Conservation (phyloP, 1,284 basidiomycete species). For the Sporisorium reilianum region DNA sequence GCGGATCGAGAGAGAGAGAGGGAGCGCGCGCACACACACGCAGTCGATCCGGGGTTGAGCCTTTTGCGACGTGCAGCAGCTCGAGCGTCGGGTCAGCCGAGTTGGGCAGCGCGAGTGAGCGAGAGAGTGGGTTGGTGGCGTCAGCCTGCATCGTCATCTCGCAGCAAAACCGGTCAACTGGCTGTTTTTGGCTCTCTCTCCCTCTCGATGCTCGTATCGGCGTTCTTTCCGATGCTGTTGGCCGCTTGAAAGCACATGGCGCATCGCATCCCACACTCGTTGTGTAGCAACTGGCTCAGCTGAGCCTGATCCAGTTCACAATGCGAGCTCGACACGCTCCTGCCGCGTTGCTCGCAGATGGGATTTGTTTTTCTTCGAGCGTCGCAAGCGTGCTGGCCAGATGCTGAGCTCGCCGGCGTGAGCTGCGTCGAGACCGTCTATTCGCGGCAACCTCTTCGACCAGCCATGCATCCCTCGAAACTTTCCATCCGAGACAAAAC, state of each 20-base stretch:
- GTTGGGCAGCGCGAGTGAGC: not conserved
- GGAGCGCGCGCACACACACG: too few species aligned
- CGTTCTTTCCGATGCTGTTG: not conserved
- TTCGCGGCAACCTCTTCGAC: too few species aligned
- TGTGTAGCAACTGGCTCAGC: too few species aligned
- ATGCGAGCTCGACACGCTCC: not conserved
- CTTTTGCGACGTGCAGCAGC: not conserved
- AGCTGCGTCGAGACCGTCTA: too few species aligned
- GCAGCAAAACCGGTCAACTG: slow-evolving; percentile 1
- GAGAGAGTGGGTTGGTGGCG: not conserved
- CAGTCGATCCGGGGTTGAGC: slow-evolving; percentile 25
- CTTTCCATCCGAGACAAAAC: too few species aligned
- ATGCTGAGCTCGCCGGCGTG: too few species aligned
- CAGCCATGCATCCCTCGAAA: too few species aligned
- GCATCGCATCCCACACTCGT: too few species aligned
- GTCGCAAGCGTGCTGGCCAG: too few species aligned
- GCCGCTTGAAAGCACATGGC: too few species aligned
- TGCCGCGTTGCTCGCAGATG: too few species aligned
- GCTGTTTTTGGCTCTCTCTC: not conserved
- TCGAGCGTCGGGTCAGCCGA: not conserved
- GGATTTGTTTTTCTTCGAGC: not conserved
- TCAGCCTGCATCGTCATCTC: slow-evolving; percentile 4
- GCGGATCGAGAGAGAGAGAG: slow-evolving; percentile 24
- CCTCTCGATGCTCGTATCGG: slow-evolving; percentile 2
- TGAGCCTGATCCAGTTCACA: not conserved